Evolutionary conservation across 73 alveolate genomes (phyloP).

Genomic region (Paramecium sonneborni): DNA sequence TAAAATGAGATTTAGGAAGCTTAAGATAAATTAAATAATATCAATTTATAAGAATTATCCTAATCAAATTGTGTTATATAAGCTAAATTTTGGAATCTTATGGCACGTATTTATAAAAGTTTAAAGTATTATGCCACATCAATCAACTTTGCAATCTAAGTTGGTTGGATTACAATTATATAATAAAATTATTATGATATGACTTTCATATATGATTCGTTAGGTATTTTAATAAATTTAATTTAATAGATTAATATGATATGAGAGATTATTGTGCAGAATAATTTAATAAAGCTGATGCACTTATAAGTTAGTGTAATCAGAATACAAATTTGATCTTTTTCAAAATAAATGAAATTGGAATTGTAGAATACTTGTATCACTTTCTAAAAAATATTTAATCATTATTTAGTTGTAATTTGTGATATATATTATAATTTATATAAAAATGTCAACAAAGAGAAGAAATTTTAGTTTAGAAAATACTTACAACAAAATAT

Average conservation of each 20-base stretch:
- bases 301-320: not conserved
- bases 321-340: not conserved
- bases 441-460: not conserved
- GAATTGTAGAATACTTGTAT: conserved; percentile 27
- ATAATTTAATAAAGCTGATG: not conserved
- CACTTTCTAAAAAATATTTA: not conserved
- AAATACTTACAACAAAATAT: not conserved
- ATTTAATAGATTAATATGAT: not conserved
- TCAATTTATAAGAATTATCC: not conserved
- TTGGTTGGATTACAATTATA: not conserved
- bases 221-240: not conserved
- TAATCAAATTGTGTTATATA: not conserved
- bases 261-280: not conserved
- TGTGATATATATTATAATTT: not conserved
- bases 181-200: conserved; percentile 9
- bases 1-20: not conserved
- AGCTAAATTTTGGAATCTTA: conserved; percentile 37
- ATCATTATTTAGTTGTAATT: not conserved
- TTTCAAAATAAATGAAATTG: not conserved
- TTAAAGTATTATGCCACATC: not conserved
- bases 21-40: not conserved
- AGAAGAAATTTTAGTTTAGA: not conserved
- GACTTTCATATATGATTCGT: not conserved
- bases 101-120: not conserved
- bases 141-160: not conserved